Conservation (phyloP, 305 asterid genomes). For the Plantago coronopus region DNA sequence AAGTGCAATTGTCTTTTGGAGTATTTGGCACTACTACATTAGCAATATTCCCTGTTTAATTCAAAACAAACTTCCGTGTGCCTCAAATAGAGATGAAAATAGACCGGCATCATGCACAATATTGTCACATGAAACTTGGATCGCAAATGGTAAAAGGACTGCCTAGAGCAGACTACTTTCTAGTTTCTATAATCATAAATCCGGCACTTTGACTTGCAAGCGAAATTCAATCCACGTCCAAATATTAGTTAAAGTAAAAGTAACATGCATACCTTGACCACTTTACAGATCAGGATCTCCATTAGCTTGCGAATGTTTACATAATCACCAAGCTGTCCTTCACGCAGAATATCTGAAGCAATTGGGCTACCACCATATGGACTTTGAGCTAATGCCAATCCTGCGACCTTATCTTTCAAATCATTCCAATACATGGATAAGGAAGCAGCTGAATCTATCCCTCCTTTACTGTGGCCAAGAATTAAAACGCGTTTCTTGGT, state of each 20-base stretch:
- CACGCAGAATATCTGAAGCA: constrained; percentile 84
- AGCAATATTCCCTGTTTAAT: no score
- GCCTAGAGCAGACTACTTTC: background rate
- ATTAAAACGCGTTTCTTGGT: constrained; percentile 71
- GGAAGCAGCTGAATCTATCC: constrained; percentile 90
- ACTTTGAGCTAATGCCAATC: constrained; percentile 83
- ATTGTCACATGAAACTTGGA: background rate
- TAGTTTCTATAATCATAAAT: no score
- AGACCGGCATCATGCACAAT: background rate
- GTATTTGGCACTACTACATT: no score
- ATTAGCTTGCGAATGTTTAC: constrained; percentile 83
- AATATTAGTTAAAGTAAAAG: background rate
- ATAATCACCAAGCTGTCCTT: constrained; percentile 96
- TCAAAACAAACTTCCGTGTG: background rate
- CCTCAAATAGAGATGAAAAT: background rate
- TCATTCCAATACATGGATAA: constrained; percentile 85
- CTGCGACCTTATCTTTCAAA: constrained; percentile 88
- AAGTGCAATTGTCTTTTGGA: no score
- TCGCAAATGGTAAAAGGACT: background rate
- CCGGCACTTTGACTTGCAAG: no score
- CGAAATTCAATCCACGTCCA: no score
- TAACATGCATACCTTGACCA: constrained; percentile 61
- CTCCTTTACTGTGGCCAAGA: constrained; percentile 96
- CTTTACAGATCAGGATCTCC: constrained; percentile 92
- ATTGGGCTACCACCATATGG: constrained; percentile 98